A percentile compares a stretch with the other conserved stretches of the same genome.
These are phyloP conservation scores for Galium porrigens DNA, from an alignment of 305 asterid genomes.

Conservation along the genomic window DNA sequence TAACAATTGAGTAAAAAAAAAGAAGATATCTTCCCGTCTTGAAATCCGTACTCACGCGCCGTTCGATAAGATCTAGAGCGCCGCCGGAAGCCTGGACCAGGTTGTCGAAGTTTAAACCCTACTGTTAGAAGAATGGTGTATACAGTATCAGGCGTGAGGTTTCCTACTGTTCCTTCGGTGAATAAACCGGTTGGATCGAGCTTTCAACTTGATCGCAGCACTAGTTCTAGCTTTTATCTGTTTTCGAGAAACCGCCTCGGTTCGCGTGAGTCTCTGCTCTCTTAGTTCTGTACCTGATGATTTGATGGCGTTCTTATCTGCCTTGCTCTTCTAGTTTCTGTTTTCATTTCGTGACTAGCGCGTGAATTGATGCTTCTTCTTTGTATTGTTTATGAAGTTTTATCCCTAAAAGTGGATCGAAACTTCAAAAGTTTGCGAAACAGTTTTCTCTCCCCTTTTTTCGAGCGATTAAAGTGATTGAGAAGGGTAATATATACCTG, in stretches of 20 bases:
- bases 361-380: background rate
- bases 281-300: background rate
- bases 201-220: conserved; percentile 25
- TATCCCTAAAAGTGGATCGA: background rate
- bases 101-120: background rate
- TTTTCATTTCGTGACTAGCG: background rate
- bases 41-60: background rate
- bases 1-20: background rate
- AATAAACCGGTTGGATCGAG: conserved; percentile 27
- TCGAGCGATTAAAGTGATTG: background rate
- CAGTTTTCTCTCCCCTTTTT: background rate
- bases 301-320: background rate
- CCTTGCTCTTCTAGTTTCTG: background rate
- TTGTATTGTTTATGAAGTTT: background rate
- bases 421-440: background rate
- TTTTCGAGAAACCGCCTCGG: conserved; percentile 24
- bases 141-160: conserved; percentile 39
- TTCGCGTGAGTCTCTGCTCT: conserved; percentile 23
- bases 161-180: conserved; percentile 38
- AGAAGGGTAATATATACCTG: background rate
- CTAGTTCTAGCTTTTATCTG: conserved; percentile 20
- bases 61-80: conserved; percentile 7
- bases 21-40: background rate
- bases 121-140: conserved; percentile 12
- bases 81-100: background rate